Percentiles rank a stretch among this genome's conserved stretches.
Evolutionary conservation across 1,284 basidiomycete genomes (phyloP).

Genomic region (Cutaneotrichosporon mucoides): DNA sequence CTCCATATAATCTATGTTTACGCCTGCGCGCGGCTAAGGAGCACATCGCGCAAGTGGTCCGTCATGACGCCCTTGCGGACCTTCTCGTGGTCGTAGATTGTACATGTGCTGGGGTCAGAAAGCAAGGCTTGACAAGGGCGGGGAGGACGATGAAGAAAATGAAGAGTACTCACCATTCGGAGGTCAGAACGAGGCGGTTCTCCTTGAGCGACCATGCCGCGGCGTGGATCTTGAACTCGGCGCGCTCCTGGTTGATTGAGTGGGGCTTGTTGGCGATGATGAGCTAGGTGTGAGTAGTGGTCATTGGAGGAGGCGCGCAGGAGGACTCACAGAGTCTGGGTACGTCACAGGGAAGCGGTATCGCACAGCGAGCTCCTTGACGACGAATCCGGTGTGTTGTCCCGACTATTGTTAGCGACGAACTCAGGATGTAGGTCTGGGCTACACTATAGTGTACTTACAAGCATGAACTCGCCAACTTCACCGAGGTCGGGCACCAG

Average conservation of each 20-base stretch:
- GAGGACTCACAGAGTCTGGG: conserved; percentile 39
- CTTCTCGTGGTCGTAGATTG: conserved; percentile 46
- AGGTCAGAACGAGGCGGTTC: conserved; percentile 33
- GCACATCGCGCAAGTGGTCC: conserved; percentile 27
- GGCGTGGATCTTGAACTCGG: conserved; percentile 33
- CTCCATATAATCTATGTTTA: too few species aligned
- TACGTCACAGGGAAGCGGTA: conserved; percentile 43
- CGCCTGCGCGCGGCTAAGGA: conserved; percentile 12
- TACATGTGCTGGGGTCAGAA: conserved; percentile 26
- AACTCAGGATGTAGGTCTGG: too few species aligned
- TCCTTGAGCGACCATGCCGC: conserved; percentile 40
- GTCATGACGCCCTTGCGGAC: conserved; percentile 38
- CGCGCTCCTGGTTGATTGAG: conserved; percentile 32
- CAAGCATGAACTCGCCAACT: conserved; percentile 10
- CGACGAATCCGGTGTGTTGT: conserved; percentile 35
- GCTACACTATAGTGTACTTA: neutral
- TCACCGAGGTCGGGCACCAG: conserved; percentile 30
- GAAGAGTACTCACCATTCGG: conserved; percentile 9
- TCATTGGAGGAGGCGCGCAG: too few species aligned
- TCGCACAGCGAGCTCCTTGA: conserved; percentile 29
- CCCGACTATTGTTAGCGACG: conserved; percentile 25
- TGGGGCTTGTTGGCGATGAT: conserved; percentile 35
- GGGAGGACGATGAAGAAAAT: too few species aligned
- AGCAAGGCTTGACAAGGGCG: too few species aligned
- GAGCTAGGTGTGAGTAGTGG: conserved; percentile 25